Conservation (phyloP, 768 basidiomycete species). For the Suillus placidus region DNA sequence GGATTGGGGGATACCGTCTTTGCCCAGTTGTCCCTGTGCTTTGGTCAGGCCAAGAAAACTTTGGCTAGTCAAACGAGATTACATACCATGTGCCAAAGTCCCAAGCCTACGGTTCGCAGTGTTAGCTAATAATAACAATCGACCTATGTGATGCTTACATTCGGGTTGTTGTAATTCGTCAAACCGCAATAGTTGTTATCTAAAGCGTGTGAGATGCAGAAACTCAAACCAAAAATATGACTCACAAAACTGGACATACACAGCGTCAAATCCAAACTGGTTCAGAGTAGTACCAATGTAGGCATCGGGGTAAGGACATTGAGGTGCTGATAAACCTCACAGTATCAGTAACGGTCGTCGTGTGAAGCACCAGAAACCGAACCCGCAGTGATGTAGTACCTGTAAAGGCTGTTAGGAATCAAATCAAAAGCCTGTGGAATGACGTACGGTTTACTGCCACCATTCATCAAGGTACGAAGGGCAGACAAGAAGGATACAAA, state of each 20-base stretch:
- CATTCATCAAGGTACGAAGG: slow-evolving; percentile 30
- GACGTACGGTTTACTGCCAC: slow-evolving; percentile 31
- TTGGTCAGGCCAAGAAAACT: slow-evolving; percentile 3
- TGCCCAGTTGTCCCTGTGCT: slow-evolving; percentile 51
- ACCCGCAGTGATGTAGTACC: slow-evolving; percentile 49
- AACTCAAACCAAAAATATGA: neutral
- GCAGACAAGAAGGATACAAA: slow-evolving; percentile 34
- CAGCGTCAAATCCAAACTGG: slow-evolving; percentile 47
- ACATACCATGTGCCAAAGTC: slow-evolving; percentile 43
- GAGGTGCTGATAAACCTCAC: slow-evolving; percentile 31
- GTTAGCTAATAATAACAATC: neutral
- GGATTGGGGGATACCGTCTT: slow-evolving; percentile 43
- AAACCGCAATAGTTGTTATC: slow-evolving; percentile 52
- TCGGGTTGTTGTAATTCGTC: slow-evolving; percentile 44
- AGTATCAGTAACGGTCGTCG: neutral
- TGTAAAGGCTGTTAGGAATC: slow-evolving; percentile 18
- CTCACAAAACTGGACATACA: slow-evolving; percentile 54
- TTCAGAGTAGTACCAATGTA: slow-evolving; percentile 46
- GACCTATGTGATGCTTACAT: slow-evolving; percentile 23
- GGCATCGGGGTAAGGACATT: slow-evolving; percentile 53
- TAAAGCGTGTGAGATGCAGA: slow-evolving; percentile 17
- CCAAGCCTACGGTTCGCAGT: slow-evolving; percentile 42
- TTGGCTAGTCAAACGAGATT: neutral
- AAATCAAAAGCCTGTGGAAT: neutral
- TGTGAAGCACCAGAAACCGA: slow-evolving; percentile 14